Evolutionary conservation across 2,329 filamentous ascomycete species (phyloP).

Genomic region (Monosporascus cannonballus): DNA sequence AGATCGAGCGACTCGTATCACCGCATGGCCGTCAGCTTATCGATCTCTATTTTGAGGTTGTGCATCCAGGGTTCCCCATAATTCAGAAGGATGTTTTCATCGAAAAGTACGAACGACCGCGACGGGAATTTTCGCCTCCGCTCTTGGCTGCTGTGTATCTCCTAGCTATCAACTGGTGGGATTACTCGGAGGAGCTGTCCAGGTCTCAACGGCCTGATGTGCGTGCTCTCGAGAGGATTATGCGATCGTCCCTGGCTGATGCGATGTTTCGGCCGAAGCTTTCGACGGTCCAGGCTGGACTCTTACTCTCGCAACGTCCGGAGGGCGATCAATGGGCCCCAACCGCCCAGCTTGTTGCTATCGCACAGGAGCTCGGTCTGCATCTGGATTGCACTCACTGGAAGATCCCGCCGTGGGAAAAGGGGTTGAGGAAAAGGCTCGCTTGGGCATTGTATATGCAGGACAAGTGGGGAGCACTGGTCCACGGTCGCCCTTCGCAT

Average conservation of each 20-base stretch:
- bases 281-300: slow-evolving; percentile 71
- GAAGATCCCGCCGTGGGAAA: slow-evolving; percentile 86
- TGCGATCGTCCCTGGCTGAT: slow-evolving; percentile 65
- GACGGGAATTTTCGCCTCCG: slow-evolving; percentile 69
- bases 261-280: slow-evolving; percentile 79
- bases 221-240: slow-evolving; percentile 65
- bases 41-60: slow-evolving; percentile 73
- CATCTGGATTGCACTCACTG: slow-evolving; percentile 82
- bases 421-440: slow-evolving; percentile 74
- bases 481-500: slow-evolving; percentile 69
- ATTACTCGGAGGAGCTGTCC: slow-evolving; percentile 62
- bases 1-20: slow-evolving; percentile 69
- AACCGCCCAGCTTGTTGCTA: slow-evolving; percentile 80
- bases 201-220: slow-evolving; percentile 63
- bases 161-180: slow-evolving; percentile 83
- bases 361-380: slow-evolving; percentile 80
- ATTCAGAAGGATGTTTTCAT: slow-evolving; percentile 75
- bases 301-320: slow-evolving; percentile 68
- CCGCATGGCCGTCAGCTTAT: slow-evolving; percentile 73
- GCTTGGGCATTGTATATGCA: slow-evolving; percentile 94
- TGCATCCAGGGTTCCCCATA: slow-evolving; percentile 78
- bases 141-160: slow-evolving; percentile 78
- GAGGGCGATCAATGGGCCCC: slow-evolving; percentile 77
- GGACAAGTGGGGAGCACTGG: slow-evolving; percentile 76
- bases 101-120: slow-evolving; percentile 68